These are phyloP conservation scores for Aureobasidium sp. DNA, from an alignment of 2,329 filamentous ascomycete genomes.

Conservation along the genomic window DNA sequence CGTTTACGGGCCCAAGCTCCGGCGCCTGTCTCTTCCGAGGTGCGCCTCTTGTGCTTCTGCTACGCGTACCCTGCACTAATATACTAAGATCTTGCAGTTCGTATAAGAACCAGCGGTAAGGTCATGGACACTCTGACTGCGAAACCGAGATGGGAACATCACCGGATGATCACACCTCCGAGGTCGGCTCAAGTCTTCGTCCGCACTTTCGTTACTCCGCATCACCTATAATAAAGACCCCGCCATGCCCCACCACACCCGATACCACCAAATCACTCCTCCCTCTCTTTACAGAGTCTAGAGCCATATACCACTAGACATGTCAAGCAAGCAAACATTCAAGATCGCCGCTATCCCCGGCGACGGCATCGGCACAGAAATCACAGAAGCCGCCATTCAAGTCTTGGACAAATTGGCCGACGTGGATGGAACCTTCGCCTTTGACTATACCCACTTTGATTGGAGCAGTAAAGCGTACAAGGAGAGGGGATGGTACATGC, in stretches of 20 bases:
- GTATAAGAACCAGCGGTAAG: too few species aligned
- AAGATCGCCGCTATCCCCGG: slow-evolving; percentile 53
- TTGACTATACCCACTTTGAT: slow-evolving; percentile 45
- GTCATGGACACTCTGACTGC: background rate
- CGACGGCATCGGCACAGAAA: slow-evolving; percentile 55
- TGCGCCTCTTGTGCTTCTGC: too few species aligned
- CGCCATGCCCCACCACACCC: slow-evolving; percentile 3
- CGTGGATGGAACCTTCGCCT: slow-evolving; percentile 36
- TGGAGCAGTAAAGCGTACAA: slow-evolving; percentile 42
- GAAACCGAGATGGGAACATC: background rate
- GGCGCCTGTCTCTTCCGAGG: background rate
- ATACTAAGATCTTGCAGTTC: too few species aligned
- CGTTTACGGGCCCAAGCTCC: background rate
- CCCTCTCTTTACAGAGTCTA: background rate
- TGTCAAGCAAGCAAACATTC: slow-evolving; percentile 25
- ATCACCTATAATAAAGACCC: background rate
- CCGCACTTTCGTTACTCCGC: slow-evolving; percentile 5
- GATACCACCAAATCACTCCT: background rate
- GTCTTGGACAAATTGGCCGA: slow-evolving; percentile 39
- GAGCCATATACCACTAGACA: background rate
- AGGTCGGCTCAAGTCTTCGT: background rate
- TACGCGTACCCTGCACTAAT: too few species aligned
- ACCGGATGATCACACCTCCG: background rate
- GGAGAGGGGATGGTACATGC: slow-evolving; percentile 45
- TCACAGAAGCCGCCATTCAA: slow-evolving; percentile 47